phyloP scores from a whole-genome alignment of 345 rosid species.

The Trapa bicornis region DNA sequence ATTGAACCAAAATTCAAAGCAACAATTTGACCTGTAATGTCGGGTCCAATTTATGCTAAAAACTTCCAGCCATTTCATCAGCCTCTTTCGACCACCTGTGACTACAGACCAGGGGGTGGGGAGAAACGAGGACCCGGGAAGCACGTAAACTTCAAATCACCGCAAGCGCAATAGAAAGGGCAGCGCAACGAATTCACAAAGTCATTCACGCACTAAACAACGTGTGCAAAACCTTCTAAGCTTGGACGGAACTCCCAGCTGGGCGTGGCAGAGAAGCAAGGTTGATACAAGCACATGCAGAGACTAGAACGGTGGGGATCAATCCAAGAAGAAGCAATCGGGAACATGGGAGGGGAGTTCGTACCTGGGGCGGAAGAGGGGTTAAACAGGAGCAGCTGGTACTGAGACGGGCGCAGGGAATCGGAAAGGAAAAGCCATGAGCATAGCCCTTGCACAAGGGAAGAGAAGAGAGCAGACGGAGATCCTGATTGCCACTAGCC shows the following conservation, averaged over 20 bases:
- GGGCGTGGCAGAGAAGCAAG: background rate
- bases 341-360: background rate
- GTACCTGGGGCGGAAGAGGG: background rate
- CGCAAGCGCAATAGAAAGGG: background rate
- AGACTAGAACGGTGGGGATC: background rate
- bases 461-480: background rate
- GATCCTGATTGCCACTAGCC: conserved; percentile 1
- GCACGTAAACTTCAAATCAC: background rate
- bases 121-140: background rate
- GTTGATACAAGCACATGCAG: background rate
- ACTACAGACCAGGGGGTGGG: background rate
- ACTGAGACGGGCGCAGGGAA: background rate
- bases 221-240: background rate
- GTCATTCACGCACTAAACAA: background rate
- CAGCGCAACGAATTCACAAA: background rate
- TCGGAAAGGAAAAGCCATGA: conserved; percentile 1
- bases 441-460: background rate
- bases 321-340: background rate
- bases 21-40: background rate
- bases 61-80: background rate
- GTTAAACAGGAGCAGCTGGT: background rate
- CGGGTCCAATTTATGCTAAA: background rate
- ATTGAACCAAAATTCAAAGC: background rate
- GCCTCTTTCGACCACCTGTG: background rate
- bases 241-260: background rate